Evolutionary conservation across 2,329 filamentous ascomycete species (phyloP), one percentile per base, ranked within the genome.

Genomic region (Hymenoscyphus occultus): DNA sequence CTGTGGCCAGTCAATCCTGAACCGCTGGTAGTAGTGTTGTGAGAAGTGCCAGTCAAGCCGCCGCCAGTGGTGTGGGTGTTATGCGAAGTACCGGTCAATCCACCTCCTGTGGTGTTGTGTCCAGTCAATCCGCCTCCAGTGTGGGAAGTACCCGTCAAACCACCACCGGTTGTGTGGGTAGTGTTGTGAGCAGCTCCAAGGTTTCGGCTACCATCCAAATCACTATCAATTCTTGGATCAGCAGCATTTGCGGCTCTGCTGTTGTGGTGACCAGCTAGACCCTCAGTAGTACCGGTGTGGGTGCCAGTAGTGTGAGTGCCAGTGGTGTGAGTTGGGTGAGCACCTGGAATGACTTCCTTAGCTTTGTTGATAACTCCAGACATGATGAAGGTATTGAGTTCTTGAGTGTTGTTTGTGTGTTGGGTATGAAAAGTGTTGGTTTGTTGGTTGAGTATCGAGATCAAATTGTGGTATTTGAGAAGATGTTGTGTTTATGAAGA

Each of bases 161-260:
- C 42, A 48, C 35, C 60, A 59, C 35, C 28, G 12, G 54, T 59
- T 2, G n/a, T 13, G 16, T 28, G 31, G 7, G 31, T 56, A n/a
- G 57, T 63, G 31, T 59, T 66, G 54, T 63, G 48, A 39, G 57
- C n/a, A 31, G 63, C 61, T 22, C 67, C 35, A 39, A 58, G 54
- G 58, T 65, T 58, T 62, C 64, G 59, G 62, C 64, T 64, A 10
- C 63, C 58, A 35, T 81, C 78, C 7, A 78, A 74, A 71, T 84
- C 80, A 39, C 80, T 82, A 71, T 84, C 81, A 59, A 84, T 74
- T 16, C 83, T 77, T 39, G 82, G 82, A 69, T 85, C 83, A 13
- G 74, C 72, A 28, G 81, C 80, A 73, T 85, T 86, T 31, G 77
- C 76, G 7, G 67, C 56, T 22, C 66, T 56, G 61, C 32, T 62